Percentiles rank a stretch among this genome's conserved stretches.
Evolutionary conservation across 257 asterid species (phyloP).

Genomic region (Nicotiana knightiana): DNA sequence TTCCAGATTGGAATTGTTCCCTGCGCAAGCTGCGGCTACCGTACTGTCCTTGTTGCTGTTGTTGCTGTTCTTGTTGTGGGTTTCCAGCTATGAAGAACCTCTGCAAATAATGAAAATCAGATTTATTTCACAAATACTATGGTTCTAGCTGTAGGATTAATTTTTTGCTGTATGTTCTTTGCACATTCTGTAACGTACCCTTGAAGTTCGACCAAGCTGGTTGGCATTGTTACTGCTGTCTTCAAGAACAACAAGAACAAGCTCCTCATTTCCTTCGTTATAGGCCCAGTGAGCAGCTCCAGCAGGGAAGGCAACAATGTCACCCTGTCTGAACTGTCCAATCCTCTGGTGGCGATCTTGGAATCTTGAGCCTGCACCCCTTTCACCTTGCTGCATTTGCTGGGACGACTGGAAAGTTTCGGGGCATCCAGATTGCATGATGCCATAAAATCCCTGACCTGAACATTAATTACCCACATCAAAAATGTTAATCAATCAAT

Average conservation of each 20-base stretch:
- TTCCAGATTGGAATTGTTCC: conserved; percentile 16
- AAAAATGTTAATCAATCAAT: background rate
- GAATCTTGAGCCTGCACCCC: background rate
- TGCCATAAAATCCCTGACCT: conserved; percentile 50
- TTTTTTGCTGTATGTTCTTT: background rate
- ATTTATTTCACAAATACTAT: background rate
- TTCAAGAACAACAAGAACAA: conserved; percentile 6
- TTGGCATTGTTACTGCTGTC: conserved; percentile 27
- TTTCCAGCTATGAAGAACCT: conserved; percentile 59
- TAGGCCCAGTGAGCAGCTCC: conserved; percentile 26
- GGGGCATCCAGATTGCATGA: conserved; percentile 54
- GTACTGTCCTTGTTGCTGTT: conserved; percentile 10
- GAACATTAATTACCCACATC: background rate
- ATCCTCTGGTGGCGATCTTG: conserved; percentile 29
- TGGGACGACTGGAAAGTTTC: conserved; percentile 45
- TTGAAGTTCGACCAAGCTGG: conserved; percentile 24
- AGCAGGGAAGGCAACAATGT: conserved; percentile 22
- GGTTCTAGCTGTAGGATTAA: background rate
- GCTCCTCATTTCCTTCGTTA: conserved; percentile 21
- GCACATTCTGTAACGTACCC: background rate
- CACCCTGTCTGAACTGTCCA: conserved; percentile 21
- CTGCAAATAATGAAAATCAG: conserved; percentile 14
- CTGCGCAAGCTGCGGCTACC: background rate
- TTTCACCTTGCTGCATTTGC: background rate
- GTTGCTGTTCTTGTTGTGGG: conserved; percentile 24